phyloP scores from a whole-genome alignment of 164 flowering plant genomes.

The Vitis rupestris region DNA sequence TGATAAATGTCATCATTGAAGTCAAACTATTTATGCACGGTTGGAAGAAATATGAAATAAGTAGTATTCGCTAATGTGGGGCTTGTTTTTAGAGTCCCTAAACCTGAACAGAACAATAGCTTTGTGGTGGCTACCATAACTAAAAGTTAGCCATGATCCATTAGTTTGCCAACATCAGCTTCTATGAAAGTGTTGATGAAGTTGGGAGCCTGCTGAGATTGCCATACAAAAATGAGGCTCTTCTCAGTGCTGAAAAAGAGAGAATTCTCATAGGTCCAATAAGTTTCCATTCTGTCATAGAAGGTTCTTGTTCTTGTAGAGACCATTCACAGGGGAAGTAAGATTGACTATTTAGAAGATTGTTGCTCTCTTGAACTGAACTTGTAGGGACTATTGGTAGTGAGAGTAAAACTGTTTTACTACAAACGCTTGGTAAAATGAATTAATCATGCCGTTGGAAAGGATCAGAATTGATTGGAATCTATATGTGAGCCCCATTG shows the following conservation, averaged over 20 bases:
- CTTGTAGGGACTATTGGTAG: constrained; percentile 56
- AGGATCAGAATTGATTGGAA: too few relatives aligned
- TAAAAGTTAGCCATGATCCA: constrained; percentile 51
- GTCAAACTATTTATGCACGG: constrained; percentile 27
- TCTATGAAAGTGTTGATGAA: constrained; percentile 59
- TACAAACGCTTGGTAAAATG: too few relatives aligned
- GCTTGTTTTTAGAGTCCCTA: constrained; percentile 3
- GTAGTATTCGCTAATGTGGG: constrained; percentile 19
- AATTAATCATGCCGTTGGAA: too few relatives aligned
- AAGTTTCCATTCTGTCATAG: constrained; percentile 35
- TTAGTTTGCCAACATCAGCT: constrained; percentile 38
- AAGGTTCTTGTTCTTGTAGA: too few relatives aligned
- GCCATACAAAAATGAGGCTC: constrained; percentile 48
- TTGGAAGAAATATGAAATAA: constrained; percentile 38
- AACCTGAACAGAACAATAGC: constrained; percentile 15
- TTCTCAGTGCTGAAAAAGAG: constrained; percentile 40
- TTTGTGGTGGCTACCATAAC: constrained; percentile 36
- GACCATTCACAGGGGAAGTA: too few relatives aligned
- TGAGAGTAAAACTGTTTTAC: neutral
- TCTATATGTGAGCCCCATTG: too few relatives aligned
- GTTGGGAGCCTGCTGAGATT: constrained; percentile 52
- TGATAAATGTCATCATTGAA: constrained; percentile 37
- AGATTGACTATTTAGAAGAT: too few relatives aligned
- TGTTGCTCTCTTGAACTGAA: too few relatives aligned
- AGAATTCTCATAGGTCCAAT: constrained; percentile 45